Conservation (phyloP, 805 yeast genomes). For the Isabelozyma gotoi region DNA sequence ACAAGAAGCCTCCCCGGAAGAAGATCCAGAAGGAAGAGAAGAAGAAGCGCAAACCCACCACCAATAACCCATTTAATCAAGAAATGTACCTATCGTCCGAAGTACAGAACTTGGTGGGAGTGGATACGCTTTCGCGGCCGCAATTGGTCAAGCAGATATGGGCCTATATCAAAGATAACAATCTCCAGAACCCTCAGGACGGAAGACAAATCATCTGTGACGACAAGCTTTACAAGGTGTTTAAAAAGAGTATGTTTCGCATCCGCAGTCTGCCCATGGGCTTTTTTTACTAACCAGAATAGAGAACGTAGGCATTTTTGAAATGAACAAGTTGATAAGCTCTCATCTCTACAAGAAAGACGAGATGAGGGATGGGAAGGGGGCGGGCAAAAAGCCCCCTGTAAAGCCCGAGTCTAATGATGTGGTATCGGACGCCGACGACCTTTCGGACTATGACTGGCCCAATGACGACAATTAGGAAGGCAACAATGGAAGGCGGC, state of each 20-base stretch:
- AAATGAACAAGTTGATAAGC: slow-evolving; percentile 54
- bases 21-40: slow-evolving; percentile 14
- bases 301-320: slow-evolving; percentile 52
- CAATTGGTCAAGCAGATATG: slow-evolving; percentile 70
- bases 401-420: slow-evolving; percentile 4
- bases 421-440: slow-evolving; percentile 7
- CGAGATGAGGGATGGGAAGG: slow-evolving; percentile 11
- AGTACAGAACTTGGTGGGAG: slow-evolving; percentile 48
- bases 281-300: slow-evolving; percentile 10
- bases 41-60: slow-evolving; percentile 10
- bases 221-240: slow-evolving; percentile 52
- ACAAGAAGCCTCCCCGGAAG: slow-evolving; percentile 8
- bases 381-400: slow-evolving; percentile 1
- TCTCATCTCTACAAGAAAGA: slow-evolving; percentile 47
- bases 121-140: slow-evolving; percentile 54
- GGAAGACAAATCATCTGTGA: slow-evolving; percentile 66
- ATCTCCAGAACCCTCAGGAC: slow-evolving; percentile 67
- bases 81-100: slow-evolving; percentile 51
- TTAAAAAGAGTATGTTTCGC: slow-evolving; percentile 50
- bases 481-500: too few species aligned
- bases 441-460: neutral
- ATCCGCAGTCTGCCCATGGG: neutral
- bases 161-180: slow-evolving; percentile 63
- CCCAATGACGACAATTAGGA: neutral
- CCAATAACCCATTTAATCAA: slow-evolving; percentile 40